Percentiles rank a stretch among this genome's conserved stretches.
Evolutionary conservation across 352 stramenopile genomes (phyloP).

Genomic region (Phytopythium chamaehyphon): DNA sequence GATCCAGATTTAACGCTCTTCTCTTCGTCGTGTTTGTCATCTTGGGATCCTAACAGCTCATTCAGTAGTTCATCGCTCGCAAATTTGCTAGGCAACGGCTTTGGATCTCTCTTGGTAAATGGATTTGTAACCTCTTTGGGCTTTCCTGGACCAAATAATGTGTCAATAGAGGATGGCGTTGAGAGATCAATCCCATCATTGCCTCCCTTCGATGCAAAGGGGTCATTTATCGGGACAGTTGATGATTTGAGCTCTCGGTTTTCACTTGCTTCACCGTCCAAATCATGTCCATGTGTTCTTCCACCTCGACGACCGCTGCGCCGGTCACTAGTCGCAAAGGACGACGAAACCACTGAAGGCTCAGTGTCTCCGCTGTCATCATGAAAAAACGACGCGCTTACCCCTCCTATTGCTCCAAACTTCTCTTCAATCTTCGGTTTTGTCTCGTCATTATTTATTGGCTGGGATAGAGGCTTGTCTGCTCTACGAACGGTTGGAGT

Average conservation of each 20-base stretch:
- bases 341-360: slow-evolving; percentile 16
- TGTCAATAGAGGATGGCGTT: too few species aligned
- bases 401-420: slow-evolving; percentile 11
- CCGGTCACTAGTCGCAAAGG: slow-evolving; percentile 18
- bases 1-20: neutral
- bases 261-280: neutral
- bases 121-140: too few species aligned
- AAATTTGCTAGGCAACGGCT: too few species aligned
- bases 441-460: slow-evolving; percentile 12
- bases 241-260: neutral
- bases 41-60: neutral
- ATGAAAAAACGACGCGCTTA: slow-evolving; percentile 34
- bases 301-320: slow-evolving; percentile 8
- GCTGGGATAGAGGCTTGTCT: slow-evolving; percentile 1
- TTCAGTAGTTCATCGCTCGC: too few species aligned
- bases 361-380: slow-evolving; percentile 6
- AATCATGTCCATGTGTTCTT: neutral
- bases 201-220: slow-evolving; percentile 1
- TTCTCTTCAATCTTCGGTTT: slow-evolving; percentile 11
- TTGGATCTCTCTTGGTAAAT: too few species aligned
- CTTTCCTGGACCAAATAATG: too few species aligned
- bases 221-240: neutral
- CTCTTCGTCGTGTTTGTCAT: neutral
- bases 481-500: neutral
- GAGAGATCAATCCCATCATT: too few species aligned